Percentiles rank a stretch among this genome's conserved stretches.
These are phyloP conservation scores for Santalum album DNA, from an alignment of 164 flowering plant species.

Conservation along the genomic window DNA sequence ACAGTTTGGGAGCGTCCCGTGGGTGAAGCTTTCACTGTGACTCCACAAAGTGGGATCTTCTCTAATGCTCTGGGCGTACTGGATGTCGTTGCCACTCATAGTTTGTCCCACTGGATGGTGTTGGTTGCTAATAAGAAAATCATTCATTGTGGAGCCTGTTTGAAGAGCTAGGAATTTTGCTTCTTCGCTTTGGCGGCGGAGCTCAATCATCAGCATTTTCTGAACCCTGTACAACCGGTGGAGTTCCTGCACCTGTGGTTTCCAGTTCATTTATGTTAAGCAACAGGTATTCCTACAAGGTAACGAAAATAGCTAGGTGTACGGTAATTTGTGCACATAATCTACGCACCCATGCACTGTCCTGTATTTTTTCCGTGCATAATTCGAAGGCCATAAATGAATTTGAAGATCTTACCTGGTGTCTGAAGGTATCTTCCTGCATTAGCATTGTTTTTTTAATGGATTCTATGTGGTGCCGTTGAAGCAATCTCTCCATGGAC, in stretches of 20 bases:
- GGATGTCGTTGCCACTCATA: conserved; percentile 8
- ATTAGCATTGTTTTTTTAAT: conserved; percentile 47
- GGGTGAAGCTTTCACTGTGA: conserved; percentile 32
- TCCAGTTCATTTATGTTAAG: conserved; percentile 1
- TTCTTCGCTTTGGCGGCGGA: conserved; percentile 20
- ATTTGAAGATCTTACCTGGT: conserved; percentile 47
- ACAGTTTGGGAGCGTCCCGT: conserved; percentile 14
- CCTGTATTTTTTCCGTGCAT: too few species aligned
- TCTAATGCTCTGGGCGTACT: conserved; percentile 9
- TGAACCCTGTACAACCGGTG: conserved; percentile 63
- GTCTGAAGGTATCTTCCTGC: conserved; percentile 60
- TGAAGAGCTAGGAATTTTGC: conserved; percentile 15
- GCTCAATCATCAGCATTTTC: conserved; percentile 49
- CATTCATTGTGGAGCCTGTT: conserved; percentile 14
- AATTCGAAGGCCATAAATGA: too few species aligned
- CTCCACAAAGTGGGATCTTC: conserved; percentile 24
- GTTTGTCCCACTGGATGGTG: conserved; percentile 10
- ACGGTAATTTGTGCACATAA: too few species aligned
- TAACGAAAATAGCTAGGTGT: background rate
- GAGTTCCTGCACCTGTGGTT: conserved; percentile 59
- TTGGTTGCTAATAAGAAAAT: conserved; percentile 3
- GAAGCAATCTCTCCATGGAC: conserved; percentile 37
- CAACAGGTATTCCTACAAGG: background rate
- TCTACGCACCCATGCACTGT: too few species aligned
- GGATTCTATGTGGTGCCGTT: conserved; percentile 33